A percentile compares a stretch with the other conserved stretches of the same genome.
Evolutionary conservation across 2,329 filamentous ascomycete genomes (phyloP).

Genomic region (Penicillium janthinellum): DNA sequence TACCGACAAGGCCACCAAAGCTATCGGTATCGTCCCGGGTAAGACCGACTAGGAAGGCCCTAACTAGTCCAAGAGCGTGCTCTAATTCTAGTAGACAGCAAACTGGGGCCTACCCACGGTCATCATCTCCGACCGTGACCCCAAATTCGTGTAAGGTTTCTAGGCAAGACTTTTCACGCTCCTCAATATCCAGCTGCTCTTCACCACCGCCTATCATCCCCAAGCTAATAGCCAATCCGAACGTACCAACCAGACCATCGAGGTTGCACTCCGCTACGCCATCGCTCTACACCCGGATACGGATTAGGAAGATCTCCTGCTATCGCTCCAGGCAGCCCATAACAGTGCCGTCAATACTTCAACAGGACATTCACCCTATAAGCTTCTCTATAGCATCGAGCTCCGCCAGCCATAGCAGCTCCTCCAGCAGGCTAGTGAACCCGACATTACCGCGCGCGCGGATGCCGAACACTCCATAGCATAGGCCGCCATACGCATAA

Average conservation of each 20-base stretch:
- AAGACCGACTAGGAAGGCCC: no score
- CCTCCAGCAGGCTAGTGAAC: no score
- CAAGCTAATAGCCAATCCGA: constrained; percentile 5
- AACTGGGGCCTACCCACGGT: no score
- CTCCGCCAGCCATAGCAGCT: background rate
- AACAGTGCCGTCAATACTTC: background rate
- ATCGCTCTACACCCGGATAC: background rate
- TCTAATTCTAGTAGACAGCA: no score
- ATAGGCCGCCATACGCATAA: no score
- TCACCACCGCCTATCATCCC: background rate
- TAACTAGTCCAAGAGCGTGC: no score
- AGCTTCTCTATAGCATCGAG: background rate
- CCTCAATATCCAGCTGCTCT: background rate
- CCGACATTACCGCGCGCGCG: no score
- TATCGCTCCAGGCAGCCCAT: background rate
- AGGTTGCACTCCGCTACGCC: background rate
- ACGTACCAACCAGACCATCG: background rate
- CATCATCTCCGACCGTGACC: no score
- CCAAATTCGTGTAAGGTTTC: background rate
- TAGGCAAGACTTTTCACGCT: background rate
- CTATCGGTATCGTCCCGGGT: no score
- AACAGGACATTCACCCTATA: background rate
- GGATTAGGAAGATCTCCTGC: background rate
- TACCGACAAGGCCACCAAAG: no score
- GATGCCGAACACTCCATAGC: no score